Evolutionary conservation across 805 yeast species (phyloP).

Genomic region (Yamadazyma endophytica): DNA sequence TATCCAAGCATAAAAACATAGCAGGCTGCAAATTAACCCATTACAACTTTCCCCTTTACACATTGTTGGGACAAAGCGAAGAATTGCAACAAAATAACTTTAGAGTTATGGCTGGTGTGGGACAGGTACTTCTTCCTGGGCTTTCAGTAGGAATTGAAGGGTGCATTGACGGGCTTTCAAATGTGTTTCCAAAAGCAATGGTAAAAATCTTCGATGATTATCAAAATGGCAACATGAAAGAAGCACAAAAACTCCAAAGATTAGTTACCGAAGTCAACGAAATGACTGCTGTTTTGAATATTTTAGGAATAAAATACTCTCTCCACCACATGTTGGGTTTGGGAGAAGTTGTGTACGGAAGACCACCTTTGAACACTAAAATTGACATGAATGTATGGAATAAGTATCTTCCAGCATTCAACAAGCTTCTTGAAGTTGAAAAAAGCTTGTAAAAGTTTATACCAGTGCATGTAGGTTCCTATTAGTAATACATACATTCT

Average conservation of each 20-base stretch:
- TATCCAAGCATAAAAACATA: conserved; percentile 44
- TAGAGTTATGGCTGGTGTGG: conserved; percentile 46
- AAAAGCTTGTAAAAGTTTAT: conserved; percentile 6
- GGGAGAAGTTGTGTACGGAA: conserved; percentile 43
- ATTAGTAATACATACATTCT: no score
- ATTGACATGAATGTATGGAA: conserved; percentile 12
- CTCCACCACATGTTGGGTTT: conserved; percentile 29
- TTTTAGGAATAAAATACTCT: conserved; percentile 46
- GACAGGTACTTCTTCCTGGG: conserved; percentile 49
- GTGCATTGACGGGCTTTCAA: conserved; percentile 50
- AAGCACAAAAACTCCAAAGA: conserved; percentile 41
- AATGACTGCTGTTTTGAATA: conserved; percentile 39
- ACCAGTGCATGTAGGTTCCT: neutral
- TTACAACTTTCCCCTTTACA: conserved; percentile 47
- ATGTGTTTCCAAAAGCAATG: conserved; percentile 48
- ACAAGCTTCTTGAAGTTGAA: conserved; percentile 9
- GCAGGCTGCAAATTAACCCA: conserved; percentile 52
- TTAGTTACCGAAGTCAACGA: conserved; percentile 44
- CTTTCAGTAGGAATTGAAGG: conserved; percentile 45
- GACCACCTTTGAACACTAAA: conserved; percentile 45
- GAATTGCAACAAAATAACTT: conserved; percentile 35
- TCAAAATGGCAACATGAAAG: conserved; percentile 33
- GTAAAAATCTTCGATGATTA: conserved; percentile 37
- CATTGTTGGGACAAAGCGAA: conserved; percentile 41
- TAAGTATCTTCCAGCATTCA: conserved; percentile 9